Evolutionary conservation across 2,329 filamentous ascomycete genomes (phyloP).

Genomic region (Alternaria postmessia): DNA sequence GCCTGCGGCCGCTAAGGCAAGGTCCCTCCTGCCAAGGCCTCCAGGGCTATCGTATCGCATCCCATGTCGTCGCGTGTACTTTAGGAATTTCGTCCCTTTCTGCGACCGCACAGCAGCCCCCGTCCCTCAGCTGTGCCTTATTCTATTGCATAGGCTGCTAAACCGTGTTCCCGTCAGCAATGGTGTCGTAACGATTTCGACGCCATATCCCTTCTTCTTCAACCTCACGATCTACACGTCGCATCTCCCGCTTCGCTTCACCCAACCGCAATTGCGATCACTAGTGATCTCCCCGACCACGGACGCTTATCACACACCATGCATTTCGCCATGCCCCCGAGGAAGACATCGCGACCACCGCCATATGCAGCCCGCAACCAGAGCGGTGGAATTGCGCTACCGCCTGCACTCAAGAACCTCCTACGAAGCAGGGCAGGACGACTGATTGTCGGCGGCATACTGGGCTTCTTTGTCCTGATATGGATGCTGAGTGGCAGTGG

Average conservation of each 20-base stretch:
- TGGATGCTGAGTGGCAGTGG: conserved; percentile 49
- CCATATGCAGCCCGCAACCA: conserved; percentile 72
- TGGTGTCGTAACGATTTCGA: conserved; percentile 24
- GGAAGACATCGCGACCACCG: conserved; percentile 80
- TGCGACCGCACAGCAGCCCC: conserved; percentile 13
- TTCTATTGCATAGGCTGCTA: not conserved
- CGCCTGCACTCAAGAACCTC: conserved; percentile 57
- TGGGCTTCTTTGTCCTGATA: conserved; percentile 61
- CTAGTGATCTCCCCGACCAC: conserved; percentile 25
- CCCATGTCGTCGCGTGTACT: conserved; percentile 25
- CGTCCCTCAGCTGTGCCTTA: not conserved
- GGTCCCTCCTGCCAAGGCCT: conserved; percentile 24
- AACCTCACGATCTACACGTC: conserved; percentile 9
- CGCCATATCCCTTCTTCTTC: not conserved
- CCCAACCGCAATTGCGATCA: conserved; percentile 9
- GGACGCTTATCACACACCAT: conserved; percentile 53
- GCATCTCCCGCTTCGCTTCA: conserved; percentile 34
- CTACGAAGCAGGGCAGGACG: conserved; percentile 67
- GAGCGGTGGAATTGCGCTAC: conserved; percentile 34
- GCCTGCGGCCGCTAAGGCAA: conserved; percentile 22
- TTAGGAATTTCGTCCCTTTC: conserved; percentile 22
- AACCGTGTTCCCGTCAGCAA: conserved; percentile 17
- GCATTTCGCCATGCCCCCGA: conserved; percentile 89
- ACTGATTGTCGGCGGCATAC: conserved; percentile 62
- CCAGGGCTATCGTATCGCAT: conserved; percentile 16